phyloP scores from a whole-genome alignment of 164 flowering plant genomes.

The Liquidambar formosana region DNA sequence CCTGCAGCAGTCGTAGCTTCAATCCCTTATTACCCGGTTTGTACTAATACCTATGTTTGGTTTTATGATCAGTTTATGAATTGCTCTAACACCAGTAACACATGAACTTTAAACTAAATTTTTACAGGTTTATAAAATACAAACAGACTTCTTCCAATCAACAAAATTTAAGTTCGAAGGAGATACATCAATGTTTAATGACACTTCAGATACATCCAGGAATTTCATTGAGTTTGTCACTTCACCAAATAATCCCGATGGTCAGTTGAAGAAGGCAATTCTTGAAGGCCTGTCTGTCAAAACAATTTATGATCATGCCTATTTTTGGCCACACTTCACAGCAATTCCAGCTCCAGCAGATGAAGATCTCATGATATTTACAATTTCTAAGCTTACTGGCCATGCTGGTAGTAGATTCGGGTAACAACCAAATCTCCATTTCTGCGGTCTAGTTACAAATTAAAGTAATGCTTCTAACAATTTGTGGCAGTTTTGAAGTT shows the following conservation, averaged over 20 bases:
- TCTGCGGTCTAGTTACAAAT: too few species aligned
- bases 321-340: constrained; percentile 81
- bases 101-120: neutral
- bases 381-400: constrained; percentile 79
- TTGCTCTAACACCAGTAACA: neutral
- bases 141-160: constrained; percentile 41
- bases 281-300: constrained; percentile 39
- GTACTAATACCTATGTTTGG: neutral
- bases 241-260: constrained; percentile 85
- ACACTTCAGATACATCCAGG: constrained; percentile 18
- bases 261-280: constrained; percentile 35
- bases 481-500: too few species aligned
- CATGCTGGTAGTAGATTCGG: constrained; percentile 83
- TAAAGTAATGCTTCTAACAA: too few species aligned
- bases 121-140: constrained; percentile 37
- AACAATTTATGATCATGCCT: constrained; percentile 59
- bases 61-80: neutral
- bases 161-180: constrained; percentile 40
- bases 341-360: constrained; percentile 62
- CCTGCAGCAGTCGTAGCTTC: constrained; percentile 59
- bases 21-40: constrained; percentile 52
- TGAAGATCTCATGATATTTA: constrained; percentile 66
- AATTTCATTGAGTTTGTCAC: constrained; percentile 66
- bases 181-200: constrained; percentile 43
- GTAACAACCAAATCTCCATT: constrained; percentile 26